Conservation (phyloP, 164 flowering plant genomes). For the Annona squamosa region DNA sequence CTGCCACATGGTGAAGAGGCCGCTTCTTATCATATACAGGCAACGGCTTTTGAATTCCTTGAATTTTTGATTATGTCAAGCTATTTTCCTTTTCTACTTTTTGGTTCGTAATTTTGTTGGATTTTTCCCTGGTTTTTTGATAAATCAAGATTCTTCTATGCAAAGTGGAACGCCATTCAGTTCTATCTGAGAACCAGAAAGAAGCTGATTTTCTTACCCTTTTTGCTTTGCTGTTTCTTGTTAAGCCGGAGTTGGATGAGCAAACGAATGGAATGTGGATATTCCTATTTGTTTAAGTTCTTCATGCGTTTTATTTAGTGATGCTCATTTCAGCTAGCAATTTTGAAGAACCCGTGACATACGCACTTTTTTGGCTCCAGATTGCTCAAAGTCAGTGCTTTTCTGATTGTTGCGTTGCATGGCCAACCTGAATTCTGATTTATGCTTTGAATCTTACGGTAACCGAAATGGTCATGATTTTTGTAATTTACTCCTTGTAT, state of each 20-base stretch:
- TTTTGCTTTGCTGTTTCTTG: background rate
- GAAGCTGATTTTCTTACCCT: background rate
- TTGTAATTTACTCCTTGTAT: too few relatives aligned
- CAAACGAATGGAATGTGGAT: background rate
- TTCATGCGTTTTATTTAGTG: too few relatives aligned
- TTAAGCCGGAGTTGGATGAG: background rate
- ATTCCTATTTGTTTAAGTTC: background rate
- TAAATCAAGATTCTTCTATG: background rate
- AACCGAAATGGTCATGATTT: too few relatives aligned
- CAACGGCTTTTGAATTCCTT: background rate
- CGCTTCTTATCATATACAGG: background rate
- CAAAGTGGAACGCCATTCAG: background rate
- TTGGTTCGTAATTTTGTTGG: background rate
- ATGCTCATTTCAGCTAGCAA: too few relatives aligned
- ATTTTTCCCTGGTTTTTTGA: background rate
- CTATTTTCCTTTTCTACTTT: background rate
- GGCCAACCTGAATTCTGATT: too few relatives aligned
- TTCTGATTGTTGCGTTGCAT: too few relatives aligned
- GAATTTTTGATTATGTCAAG: background rate
- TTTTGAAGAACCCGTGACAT: too few relatives aligned
- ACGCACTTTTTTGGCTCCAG: too few relatives aligned
- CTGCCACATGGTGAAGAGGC: too few relatives aligned
- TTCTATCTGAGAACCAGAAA: background rate
- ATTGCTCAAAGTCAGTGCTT: too few relatives aligned
- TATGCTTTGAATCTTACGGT: too few relatives aligned